These are phyloP conservation scores for Fomitopsis schrenkii DNA, from an alignment of 1,284 basidiomycete genomes.

Conservation along the genomic window DNA sequence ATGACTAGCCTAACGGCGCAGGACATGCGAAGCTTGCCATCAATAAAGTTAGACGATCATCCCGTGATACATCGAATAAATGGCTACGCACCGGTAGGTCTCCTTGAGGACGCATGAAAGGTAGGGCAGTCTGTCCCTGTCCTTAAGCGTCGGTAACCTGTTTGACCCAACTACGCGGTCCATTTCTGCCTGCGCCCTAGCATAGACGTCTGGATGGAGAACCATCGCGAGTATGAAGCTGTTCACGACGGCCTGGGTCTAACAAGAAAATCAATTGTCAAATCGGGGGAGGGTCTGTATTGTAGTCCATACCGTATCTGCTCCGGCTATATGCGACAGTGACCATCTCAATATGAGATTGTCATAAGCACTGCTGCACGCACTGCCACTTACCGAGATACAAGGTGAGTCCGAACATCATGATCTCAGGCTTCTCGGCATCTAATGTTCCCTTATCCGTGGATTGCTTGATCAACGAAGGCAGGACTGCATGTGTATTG, in stretches of 20 bases:
- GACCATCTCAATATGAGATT: background rate
- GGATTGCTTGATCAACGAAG: slow-evolving; percentile 37
- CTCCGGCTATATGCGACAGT: background rate
- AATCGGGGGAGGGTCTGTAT: no score
- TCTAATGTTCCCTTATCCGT: slow-evolving; percentile 9
- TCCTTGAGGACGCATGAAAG: slow-evolving; percentile 26
- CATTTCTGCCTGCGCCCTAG: slow-evolving; percentile 25
- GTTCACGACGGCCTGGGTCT: background rate
- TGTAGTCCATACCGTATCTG: background rate
- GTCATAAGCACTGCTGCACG: background rate
- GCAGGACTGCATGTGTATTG: slow-evolving; percentile 45
- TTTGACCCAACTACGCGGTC: slow-evolving; percentile 19
- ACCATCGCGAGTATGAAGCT: slow-evolving; percentile 23
- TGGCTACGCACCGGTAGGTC: slow-evolving; percentile 10
- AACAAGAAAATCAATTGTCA: background rate
- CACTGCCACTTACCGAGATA: slow-evolving; percentile 31
- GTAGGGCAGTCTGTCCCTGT: slow-evolving; percentile 23
- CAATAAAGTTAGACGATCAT: background rate
- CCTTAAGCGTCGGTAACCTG: slow-evolving; percentile 22
- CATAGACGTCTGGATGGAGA: slow-evolving; percentile 22
- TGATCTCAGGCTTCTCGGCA: slow-evolving; percentile 43
- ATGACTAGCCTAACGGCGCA: background rate
- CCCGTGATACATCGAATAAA: no score
- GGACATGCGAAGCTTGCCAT: background rate
- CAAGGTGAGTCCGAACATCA: slow-evolving; percentile 48